phyloP scores from a whole-genome alignment of 1,139 yeast species.

The Pneumocystis wakefieldiae region DNA sequence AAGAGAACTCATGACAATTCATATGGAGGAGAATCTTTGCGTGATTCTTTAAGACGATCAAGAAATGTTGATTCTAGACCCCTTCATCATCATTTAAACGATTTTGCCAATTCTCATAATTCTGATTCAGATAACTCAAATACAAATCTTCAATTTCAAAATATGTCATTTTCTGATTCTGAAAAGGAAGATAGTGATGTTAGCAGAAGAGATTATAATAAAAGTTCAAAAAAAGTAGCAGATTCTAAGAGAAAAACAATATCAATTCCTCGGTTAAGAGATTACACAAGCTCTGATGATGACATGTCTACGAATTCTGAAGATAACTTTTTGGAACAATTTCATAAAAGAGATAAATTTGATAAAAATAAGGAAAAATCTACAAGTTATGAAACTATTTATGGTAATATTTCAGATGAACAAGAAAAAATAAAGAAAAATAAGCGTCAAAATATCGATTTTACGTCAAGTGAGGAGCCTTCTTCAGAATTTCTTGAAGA shows the following conservation, averaged over 20 bases:
- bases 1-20: constrained; percentile 24
- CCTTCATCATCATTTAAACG: constrained; percentile 59
- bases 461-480: neutral
- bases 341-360: neutral
- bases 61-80: constrained; percentile 29
- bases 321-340: neutral
- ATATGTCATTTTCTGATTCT: neutral
- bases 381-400: neutral
- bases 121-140: constrained; percentile 9
- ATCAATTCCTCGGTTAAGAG: neutral
- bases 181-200: neutral
- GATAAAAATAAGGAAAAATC: neutral
- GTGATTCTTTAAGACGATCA: neutral
- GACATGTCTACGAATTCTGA: neutral
- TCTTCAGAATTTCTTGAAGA: neutral
- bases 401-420: neutral
- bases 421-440: neutral
- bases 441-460: neutral
- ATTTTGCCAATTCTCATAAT: constrained; percentile 22
- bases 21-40: neutral
- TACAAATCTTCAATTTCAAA: constrained; percentile 7
- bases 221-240: neutral
- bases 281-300: neutral
- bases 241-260: neutral
- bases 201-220: neutral